A percentile compares a stretch with the other conserved stretches of the same genome.
These are phyloP conservation scores for Anisodus acutangulus DNA, from an alignment of 257 asterid species.

Conservation along the genomic window DNA sequence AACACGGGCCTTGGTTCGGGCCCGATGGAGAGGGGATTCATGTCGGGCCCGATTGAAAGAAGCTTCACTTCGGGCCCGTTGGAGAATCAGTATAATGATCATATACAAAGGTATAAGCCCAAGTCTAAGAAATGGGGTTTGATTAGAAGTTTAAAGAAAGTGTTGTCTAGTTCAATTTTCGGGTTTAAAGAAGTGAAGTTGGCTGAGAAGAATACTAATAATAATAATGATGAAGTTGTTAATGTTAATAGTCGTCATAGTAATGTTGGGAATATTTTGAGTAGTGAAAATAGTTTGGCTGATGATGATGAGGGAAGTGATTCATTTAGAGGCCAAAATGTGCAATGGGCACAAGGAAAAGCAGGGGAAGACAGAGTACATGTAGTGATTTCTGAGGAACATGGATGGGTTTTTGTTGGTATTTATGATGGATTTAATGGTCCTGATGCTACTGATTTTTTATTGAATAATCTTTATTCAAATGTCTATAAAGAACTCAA, in stretches of 20 bases:
- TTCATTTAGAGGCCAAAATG: conserved; percentile 71
- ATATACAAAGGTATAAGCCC: conserved; percentile 72
- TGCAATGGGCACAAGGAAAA: conserved; percentile 99
- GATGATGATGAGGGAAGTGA: conserved; percentile 72
- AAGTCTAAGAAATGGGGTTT: conserved; percentile 68
- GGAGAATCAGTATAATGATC: conserved; percentile 79
- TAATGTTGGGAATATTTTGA: conserved; percentile 53
- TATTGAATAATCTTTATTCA: conserved; percentile 68
- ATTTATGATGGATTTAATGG: conserved; percentile 92
- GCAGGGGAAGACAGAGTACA: conserved; percentile 97
- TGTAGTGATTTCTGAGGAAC: conserved; percentile 82
- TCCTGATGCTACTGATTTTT: conserved; percentile 94
- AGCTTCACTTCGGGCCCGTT: conserved; percentile 86
- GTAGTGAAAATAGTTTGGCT: conserved; percentile 69
- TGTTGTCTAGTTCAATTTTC: conserved; percentile 55
- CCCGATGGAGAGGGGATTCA: conserved; percentile 77
- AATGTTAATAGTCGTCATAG: conserved; percentile 40
- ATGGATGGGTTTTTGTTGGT: conserved; percentile 92
- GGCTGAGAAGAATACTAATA: conserved; percentile 33
- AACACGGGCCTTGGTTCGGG: conserved; percentile 54
- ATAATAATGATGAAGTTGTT: conserved; percentile 34
- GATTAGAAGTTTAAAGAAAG: conserved; percentile 55
- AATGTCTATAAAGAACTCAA: conserved; percentile 79
- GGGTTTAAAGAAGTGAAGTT: conserved; percentile 53
- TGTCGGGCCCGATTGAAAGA: conserved; percentile 96